Conservation (phyloP, 495 filamentous ascomycete genomes). For the Chaetomium tenue region DNA sequence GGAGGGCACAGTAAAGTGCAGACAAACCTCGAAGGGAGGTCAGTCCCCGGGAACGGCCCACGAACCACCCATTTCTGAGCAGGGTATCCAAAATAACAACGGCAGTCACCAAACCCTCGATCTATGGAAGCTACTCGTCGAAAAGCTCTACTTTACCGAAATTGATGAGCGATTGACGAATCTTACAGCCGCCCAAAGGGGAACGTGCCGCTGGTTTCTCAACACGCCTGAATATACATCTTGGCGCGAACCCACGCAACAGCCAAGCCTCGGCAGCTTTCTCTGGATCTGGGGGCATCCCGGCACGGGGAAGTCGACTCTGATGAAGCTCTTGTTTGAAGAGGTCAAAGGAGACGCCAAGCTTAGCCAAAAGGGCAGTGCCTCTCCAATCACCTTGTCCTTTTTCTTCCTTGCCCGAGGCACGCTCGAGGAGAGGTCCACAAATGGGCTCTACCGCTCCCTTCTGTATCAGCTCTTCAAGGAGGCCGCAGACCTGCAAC, state of each 20-base stretch:
- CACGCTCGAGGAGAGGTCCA: conserved; percentile 45
- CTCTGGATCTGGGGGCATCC: conserved; percentile 57
- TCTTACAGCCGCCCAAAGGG: conserved; percentile 24
- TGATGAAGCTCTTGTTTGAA: conserved; percentile 49
- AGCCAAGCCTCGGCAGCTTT: conserved; percentile 44
- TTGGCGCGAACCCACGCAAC: conserved; percentile 40
- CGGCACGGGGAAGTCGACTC: conserved; percentile 54
- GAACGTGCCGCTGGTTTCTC: conserved; percentile 51
- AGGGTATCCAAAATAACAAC: background rate
- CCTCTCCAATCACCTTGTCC: conserved; percentile 33
- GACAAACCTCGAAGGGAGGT: background rate
- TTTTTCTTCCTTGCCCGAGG: conserved; percentile 57
- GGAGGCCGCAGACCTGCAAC: conserved; percentile 2
- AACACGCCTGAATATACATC: conserved; percentile 35
- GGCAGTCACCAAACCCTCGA: background rate
- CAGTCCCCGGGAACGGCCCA: background rate
- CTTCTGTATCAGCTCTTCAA: conserved; percentile 35
- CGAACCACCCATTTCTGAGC: background rate
- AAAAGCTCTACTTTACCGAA: conserved; percentile 32
- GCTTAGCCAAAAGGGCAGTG: background rate
- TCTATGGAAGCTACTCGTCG: background rate
- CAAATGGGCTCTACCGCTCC: conserved; percentile 51
- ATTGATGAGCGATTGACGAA: conserved; percentile 36
- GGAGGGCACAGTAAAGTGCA: background rate
- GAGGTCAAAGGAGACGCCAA: conserved; percentile 24